Evolutionary conservation across 2,329 filamentous ascomycete species (phyloP).

Genomic region (Reticulascus tulasneorum): DNA sequence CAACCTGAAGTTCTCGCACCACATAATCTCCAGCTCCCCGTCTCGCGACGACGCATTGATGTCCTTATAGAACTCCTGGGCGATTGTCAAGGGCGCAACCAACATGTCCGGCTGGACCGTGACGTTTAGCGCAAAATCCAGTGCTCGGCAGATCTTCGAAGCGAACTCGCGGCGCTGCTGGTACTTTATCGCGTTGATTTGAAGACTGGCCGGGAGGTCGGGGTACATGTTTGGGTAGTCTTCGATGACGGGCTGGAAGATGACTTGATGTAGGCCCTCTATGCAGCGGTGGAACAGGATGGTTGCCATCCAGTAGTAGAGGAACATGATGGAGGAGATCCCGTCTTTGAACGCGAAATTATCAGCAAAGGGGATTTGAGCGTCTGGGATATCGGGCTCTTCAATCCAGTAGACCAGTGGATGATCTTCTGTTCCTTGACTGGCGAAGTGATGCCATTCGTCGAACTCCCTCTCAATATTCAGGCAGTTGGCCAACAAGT

Average conservation of each 20-base stretch:
- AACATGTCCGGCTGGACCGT: constrained; percentile 45
- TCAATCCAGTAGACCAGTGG: constrained; percentile 37
- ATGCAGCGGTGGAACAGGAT: constrained; percentile 47
- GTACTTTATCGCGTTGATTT: constrained; percentile 39
- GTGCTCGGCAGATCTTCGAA: constrained; percentile 44
- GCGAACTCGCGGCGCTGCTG: constrained; percentile 41
- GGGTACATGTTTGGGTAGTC: constrained; percentile 35
- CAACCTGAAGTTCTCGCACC: constrained; percentile 41
- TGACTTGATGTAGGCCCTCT: constrained; percentile 37
- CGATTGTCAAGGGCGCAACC: constrained; percentile 37
- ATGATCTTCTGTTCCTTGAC: constrained; percentile 20
- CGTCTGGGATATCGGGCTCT: constrained; percentile 22
- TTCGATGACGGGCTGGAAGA: constrained; percentile 40
- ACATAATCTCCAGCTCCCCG: constrained; percentile 41
- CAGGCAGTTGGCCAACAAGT: constrained; percentile 44
- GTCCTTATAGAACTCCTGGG: constrained; percentile 37
- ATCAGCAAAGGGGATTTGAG: constrained; percentile 39
- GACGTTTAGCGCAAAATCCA: constrained; percentile 41
- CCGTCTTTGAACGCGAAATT: constrained; percentile 41
- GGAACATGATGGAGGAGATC: constrained; percentile 40
- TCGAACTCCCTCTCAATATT: constrained; percentile 44
- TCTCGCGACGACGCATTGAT: constrained; percentile 34
- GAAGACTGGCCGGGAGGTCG: constrained; percentile 30
- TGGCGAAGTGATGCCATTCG: constrained; percentile 39
- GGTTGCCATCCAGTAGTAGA: constrained; percentile 52